Evolutionary conservation across 495 filamentous ascomycete species (phyloP).

Genomic region (Gamarada debralockiae): DNA sequence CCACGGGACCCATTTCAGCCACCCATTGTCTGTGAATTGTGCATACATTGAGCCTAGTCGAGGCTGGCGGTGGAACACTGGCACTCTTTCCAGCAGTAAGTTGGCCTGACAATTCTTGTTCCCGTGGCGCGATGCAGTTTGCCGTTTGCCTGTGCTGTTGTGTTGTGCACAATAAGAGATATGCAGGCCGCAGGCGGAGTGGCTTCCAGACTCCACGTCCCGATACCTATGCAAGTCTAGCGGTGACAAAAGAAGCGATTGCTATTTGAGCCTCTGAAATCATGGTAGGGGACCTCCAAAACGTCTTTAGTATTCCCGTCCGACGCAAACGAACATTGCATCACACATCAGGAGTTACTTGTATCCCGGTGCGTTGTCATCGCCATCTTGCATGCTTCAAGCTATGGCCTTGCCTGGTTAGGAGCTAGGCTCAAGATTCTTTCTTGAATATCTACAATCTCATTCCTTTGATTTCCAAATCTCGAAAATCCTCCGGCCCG

Average conservation of each 20-base stretch:
- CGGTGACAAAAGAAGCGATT: constrained; percentile 16
- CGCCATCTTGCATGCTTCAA: constrained; percentile 21
- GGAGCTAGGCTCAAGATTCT: neutral
- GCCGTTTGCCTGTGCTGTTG: constrained; percentile 1
- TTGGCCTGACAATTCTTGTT: constrained; percentile 5
- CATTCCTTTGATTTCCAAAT: constrained; percentile 23
- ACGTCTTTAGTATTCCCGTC: constrained; percentile 16
- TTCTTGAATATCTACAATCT: constrained; percentile 25
- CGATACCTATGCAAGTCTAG: constrained; percentile 1
- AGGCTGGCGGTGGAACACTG: constrained; percentile 19
- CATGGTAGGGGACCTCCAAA: neutral
- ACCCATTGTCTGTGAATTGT: neutral
- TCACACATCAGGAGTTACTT: constrained; percentile 22
- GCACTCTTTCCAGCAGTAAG: neutral
- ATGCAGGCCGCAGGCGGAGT: neutral
- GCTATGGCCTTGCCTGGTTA: constrained; percentile 18
- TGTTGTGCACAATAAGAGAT: neutral
- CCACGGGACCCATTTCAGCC: neutral
- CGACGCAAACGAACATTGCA: constrained; percentile 22
- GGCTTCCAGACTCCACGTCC: neutral
- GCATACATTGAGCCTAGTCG: constrained; percentile 15
- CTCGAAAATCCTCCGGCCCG: constrained; percentile 17
- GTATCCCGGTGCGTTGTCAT: constrained; percentile 24
- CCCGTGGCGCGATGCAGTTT: constrained; percentile 15
- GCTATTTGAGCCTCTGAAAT: constrained; percentile 12